Evolutionary conservation across 176 grass and related monocot species (phyloP).

Genomic region (Neostapfia colusana): DNA sequence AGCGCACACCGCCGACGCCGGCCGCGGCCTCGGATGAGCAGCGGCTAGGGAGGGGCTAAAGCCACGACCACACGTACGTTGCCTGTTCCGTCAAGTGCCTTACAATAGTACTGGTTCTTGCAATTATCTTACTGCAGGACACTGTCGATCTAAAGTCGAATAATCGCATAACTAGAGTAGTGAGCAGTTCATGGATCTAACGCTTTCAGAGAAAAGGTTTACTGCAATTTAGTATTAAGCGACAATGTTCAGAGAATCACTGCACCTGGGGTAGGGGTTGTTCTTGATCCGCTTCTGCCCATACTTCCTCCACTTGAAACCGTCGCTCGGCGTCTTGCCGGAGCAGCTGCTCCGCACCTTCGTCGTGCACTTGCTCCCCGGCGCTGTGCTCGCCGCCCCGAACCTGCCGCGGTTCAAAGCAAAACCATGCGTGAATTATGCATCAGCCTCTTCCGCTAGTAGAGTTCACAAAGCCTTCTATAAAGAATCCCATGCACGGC

Average conservation of each 20-base stretch:
- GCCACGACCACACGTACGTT: no score
- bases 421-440: background rate
- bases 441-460: background rate
- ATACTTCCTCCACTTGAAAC: constrained; percentile 85
- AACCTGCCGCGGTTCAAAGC: constrained; percentile 24
- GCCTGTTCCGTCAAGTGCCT: no score
- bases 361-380: constrained; percentile 49
- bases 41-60: no score
- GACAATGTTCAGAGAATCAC: background rate
- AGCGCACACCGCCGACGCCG: no score
- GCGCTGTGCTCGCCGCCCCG: constrained; percentile 8
- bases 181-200: background rate
- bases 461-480: no score
- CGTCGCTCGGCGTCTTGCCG: constrained; percentile 56
- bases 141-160: background rate
- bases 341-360: constrained; percentile 58
- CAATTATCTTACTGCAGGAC: background rate
- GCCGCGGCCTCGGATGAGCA: no score
- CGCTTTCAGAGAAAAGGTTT: background rate
- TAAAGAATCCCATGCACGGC: no score
- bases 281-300: constrained; percentile 88
- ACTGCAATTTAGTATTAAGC: background rate
- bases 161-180: no score
- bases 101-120: background rate
- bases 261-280: constrained; percentile 67